phyloP scores from a whole-genome alignment of 2,329 filamentous ascomycete genomes.

The Aureobasidium sp. region DNA sequence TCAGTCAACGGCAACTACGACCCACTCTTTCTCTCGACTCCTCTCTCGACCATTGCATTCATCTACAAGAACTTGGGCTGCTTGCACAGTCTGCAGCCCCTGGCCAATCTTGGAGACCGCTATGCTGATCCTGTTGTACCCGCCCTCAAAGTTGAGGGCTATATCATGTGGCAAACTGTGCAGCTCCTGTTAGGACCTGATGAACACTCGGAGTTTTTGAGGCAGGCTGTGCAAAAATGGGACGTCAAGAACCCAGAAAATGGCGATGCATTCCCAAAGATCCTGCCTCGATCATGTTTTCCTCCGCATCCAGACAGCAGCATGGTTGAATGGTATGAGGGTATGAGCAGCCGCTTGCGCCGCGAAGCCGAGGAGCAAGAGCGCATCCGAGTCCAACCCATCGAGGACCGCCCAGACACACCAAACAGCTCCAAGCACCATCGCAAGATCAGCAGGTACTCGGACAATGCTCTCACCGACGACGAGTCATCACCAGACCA shows the following conservation, averaged over 20 bases:
- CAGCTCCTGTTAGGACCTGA: slow-evolving; percentile 81
- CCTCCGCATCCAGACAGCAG: slow-evolving; percentile 65
- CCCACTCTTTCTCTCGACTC: slow-evolving; percentile 67
- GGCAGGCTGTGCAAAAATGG: slow-evolving; percentile 71
- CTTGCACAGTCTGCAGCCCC: slow-evolving; percentile 73
- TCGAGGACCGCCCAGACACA: slow-evolving; percentile 19
- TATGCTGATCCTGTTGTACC: slow-evolving; percentile 72
- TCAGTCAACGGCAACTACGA: slow-evolving; percentile 40
- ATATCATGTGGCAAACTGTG: slow-evolving; percentile 88
- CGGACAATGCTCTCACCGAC: slow-evolving; percentile 10
- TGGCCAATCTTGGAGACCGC: slow-evolving; percentile 46
- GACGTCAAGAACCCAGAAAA: slow-evolving; percentile 64
- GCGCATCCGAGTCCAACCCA: slow-evolving; percentile 17
- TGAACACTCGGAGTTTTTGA: slow-evolving; percentile 77
- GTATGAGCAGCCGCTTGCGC: slow-evolving; percentile 62
- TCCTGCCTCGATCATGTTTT: slow-evolving; percentile 59
- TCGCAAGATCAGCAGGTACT: slow-evolving; percentile 16
- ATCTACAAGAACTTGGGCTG: slow-evolving; percentile 90
- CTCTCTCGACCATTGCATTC: slow-evolving; percentile 69
- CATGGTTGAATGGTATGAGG: slow-evolving; percentile 81
- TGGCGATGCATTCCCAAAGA: slow-evolving; percentile 48
- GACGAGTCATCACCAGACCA: slow-evolving; percentile 33
- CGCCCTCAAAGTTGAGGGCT: slow-evolving; percentile 73
- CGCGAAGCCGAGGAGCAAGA: slow-evolving; percentile 48
- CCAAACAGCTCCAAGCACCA: slow-evolving; percentile 7